A percentile compares a stretch with the other conserved stretches of the same genome.
These are phyloP conservation scores for Gillenia trifoliata DNA, from an alignment of 306 rosid genomes.

Conservation along the genomic window DNA sequence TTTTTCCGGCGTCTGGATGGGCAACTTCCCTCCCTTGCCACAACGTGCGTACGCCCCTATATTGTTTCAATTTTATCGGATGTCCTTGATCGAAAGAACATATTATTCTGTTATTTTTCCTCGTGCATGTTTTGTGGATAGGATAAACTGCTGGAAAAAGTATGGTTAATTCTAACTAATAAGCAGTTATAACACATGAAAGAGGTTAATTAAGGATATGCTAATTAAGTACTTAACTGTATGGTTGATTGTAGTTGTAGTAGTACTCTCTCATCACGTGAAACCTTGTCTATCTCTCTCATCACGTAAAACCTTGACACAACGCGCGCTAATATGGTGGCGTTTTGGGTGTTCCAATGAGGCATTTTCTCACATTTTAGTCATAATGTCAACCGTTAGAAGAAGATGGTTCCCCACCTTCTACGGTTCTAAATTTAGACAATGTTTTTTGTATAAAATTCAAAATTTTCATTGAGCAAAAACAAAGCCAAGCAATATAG, in stretches of 20 bases:
- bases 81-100: too few species aligned
- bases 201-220: background rate
- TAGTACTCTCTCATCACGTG: too few species aligned
- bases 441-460: background rate
- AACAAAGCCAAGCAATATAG: background rate
- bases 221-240: background rate
- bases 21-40: too few species aligned
- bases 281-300: too few species aligned
- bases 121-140: background rate
- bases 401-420: slow-evolving; percentile 26
- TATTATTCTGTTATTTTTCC: too few species aligned
- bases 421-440: slow-evolving; percentile 29
- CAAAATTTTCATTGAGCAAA: background rate
- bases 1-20: too few species aligned
- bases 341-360: background rate
- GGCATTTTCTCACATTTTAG: background rate
- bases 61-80: too few species aligned
- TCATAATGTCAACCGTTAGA: background rate
- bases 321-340: too few species aligned
- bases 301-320: too few species aligned
- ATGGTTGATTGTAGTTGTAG: background rate
- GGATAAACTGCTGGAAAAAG: background rate
- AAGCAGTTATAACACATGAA: background rate
- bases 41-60: too few species aligned
- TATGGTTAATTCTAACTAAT: background rate